Evolutionary conservation across 1,139 yeast genomes (phyloP).

Genomic region (Yamadazyma dendronema): DNA sequence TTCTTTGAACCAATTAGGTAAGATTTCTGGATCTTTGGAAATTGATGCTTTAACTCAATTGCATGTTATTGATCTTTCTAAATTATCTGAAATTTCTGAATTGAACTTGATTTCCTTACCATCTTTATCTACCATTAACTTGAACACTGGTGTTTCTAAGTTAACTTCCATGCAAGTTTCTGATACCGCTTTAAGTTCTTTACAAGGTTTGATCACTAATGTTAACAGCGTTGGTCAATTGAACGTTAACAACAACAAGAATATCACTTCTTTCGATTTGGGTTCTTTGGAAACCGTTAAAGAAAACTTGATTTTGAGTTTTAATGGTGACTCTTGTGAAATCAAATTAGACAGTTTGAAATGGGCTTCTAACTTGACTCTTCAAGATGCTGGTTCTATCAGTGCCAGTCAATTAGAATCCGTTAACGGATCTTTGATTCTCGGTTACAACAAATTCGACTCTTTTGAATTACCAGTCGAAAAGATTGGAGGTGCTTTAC

Average conservation of each 20-base stretch:
- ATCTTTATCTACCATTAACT: constrained; percentile 37
- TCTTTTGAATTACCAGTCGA: constrained; percentile 31
- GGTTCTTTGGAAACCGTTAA: constrained; percentile 32
- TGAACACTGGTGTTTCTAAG: constrained; percentile 36
- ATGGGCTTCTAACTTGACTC: constrained; percentile 46
- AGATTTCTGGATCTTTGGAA: constrained; percentile 37
- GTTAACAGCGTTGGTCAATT: constrained; percentile 34
- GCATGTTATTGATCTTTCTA: constrained; percentile 36
- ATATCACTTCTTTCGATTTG: constrained; percentile 38
- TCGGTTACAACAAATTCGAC: constrained; percentile 43
- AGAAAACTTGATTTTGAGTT: constrained; percentile 39
- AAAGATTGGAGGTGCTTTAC: constrained; percentile 41
- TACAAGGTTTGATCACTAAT: constrained; percentile 36
- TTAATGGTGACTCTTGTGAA: constrained; percentile 44
- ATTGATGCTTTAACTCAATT: constrained; percentile 43
- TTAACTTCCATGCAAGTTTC: constrained; percentile 37
- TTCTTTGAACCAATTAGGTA: constrained; percentile 29
- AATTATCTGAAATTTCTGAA: constrained; percentile 28
- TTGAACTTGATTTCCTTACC: constrained; percentile 45
- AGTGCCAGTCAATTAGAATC: constrained; percentile 34
- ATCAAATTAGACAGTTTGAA: constrained; percentile 36
- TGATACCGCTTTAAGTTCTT: constrained; percentile 43
- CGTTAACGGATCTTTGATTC: constrained; percentile 42
- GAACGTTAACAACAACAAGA: constrained; percentile 47
- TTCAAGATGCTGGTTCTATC: constrained; percentile 39